phyloP scores from a whole-genome alignment of 768 basidiomycete genomes.

The Tulasnella sp. region DNA sequence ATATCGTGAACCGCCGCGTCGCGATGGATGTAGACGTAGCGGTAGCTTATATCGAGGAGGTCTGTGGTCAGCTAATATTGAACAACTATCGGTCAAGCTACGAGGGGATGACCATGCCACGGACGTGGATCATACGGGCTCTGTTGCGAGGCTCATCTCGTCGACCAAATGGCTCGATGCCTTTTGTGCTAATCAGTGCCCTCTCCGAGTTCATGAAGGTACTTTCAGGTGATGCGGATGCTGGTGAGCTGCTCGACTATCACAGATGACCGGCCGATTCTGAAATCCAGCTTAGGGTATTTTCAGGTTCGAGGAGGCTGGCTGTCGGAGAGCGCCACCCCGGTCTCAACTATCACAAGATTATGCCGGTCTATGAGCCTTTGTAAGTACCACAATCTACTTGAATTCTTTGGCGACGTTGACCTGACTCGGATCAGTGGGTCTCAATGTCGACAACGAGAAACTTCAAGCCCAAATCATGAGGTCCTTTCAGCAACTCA shows the following conservation, averaged over 20 bases:
- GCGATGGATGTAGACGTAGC: background rate
- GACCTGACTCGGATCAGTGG: background rate
- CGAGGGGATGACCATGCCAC: background rate
- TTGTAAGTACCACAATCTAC: background rate
- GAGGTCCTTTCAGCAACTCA: background rate
- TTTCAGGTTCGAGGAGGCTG: background rate
- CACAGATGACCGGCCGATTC: background rate
- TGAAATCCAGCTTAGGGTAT: background rate
- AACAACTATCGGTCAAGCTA: background rate
- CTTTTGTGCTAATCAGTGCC: background rate
- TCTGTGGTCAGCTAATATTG: background rate
- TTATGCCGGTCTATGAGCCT: background rate
- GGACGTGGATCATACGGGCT: slow-evolving; percentile 1
- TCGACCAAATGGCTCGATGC: background rate
- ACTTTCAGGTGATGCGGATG: background rate
- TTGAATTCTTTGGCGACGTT: background rate
- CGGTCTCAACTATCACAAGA: background rate
- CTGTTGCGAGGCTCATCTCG: background rate
- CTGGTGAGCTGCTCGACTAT: background rate
- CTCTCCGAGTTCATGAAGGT: background rate
- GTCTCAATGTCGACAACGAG: background rate
- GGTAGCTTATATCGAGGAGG: background rate
- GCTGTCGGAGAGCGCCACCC: background rate
- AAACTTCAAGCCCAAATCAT: background rate
- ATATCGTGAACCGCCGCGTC: background rate